A percentile compares a stretch with the other conserved stretches of the same genome.
phyloP scores from a whole-genome alignment of 495 filamentous ascomycete genomes.

The Penicillium canescens region DNA sequence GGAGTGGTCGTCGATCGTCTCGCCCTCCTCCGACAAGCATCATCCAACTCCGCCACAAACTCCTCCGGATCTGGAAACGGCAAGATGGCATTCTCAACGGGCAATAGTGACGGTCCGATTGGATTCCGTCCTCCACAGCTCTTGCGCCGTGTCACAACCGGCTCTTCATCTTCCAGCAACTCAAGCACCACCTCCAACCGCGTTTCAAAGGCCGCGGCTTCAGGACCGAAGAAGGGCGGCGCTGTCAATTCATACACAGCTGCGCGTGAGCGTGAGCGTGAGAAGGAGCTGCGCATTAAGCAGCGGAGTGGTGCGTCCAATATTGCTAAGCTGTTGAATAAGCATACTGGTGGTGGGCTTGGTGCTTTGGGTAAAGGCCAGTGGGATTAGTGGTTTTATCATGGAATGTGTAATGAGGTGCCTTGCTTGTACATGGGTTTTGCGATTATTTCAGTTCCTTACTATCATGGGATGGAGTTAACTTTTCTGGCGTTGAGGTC shows the following conservation, averaged over 20 bases:
- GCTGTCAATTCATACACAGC: conserved; percentile 82
- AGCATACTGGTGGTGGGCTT: conserved; percentile 36
- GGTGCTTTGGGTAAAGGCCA: conserved; percentile 34
- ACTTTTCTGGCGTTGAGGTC: background rate
- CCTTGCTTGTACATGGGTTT: background rate
- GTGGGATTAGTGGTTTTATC: conserved; percentile 33
- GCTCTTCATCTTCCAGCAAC: conserved; percentile 44
- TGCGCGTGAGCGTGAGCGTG: conserved; percentile 69
- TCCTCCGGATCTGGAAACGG: conserved; percentile 39
- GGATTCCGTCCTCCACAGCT: conserved; percentile 75
- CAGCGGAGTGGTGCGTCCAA: conserved; percentile 41
- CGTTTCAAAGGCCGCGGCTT: conserved; percentile 41
- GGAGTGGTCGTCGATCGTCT: conserved; percentile 76
- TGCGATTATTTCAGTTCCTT: background rate
- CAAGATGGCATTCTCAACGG: conserved; percentile 63
- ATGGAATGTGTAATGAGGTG: background rate
- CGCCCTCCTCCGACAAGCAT: conserved; percentile 67
- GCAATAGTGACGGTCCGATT: conserved; percentile 33
- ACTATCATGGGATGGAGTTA: background rate
- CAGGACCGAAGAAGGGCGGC: conserved; percentile 65
- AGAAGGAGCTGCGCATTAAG: conserved; percentile 54
- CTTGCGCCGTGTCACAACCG: conserved; percentile 75
- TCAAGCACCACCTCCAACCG: conserved; percentile 35
- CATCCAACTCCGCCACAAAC: conserved; percentile 51
- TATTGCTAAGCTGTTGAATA: conserved; percentile 37